A percentile compares a stretch with the other conserved stretches of the same genome.
Conservation (phyloP, 108 stramenopile genomes). For the Fistulifera pelliculosa region DNA sequence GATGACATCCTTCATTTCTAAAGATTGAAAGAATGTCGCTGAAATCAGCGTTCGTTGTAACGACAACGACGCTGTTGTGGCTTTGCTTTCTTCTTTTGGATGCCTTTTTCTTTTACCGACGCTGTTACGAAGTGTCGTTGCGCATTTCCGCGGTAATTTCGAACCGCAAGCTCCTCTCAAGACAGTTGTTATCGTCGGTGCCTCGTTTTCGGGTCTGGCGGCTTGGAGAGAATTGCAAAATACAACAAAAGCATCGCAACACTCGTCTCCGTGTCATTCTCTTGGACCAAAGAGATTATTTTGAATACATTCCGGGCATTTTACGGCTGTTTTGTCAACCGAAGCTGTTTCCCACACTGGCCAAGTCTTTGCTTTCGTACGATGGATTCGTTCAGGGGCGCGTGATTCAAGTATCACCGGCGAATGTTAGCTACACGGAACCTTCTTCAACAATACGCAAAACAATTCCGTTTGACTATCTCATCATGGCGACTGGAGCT, state of each 20-base stretch:
- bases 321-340: slow-evolving; percentile 24
- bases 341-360: slow-evolving; percentile 5
- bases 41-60: too few relatives aligned
- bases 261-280: slow-evolving; percentile 10
- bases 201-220: slow-evolving; percentile 19
- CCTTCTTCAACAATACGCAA: not conserved
- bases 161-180: not conserved
- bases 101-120: too few relatives aligned
- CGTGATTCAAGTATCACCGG: slow-evolving; percentile 7
- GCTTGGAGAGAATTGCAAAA: slow-evolving; percentile 9
- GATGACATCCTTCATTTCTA: too few relatives aligned
- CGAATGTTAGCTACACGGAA: not conserved
- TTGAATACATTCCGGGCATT: slow-evolving; percentile 24
- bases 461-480: slow-evolving; percentile 18
- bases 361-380: slow-evolving; percentile 3
- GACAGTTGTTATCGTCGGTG: slow-evolving; percentile 24
- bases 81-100: too few relatives aligned
- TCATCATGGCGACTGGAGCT: slow-evolving; percentile 22
- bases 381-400: slow-evolving; percentile 12
- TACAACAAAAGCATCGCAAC: too few relatives aligned
- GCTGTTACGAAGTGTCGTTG: too few relatives aligned
- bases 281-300: slow-evolving; percentile 19
- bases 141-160: too few relatives aligned
- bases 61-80: too few relatives aligned
- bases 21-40: too few relatives aligned